phyloP scores from a whole-genome alignment of 78 protist species.

The Andalucia godoyi region DNA sequence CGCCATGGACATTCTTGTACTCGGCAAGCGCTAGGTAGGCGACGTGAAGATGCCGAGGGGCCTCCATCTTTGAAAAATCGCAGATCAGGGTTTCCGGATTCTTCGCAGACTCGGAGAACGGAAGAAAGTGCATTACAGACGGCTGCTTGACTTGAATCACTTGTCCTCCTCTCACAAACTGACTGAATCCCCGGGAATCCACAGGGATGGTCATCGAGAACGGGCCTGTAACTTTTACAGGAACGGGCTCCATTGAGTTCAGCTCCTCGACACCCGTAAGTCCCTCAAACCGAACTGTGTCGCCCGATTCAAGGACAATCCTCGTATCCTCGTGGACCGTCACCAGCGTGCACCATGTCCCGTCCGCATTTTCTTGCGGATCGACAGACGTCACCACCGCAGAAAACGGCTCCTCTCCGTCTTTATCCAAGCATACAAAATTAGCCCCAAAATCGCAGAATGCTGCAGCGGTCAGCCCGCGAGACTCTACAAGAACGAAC shows the following conservation, averaged over 20 bases:
- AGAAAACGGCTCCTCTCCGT: slow-evolving; percentile 28
- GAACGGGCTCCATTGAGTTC: background rate
- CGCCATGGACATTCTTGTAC: background rate
- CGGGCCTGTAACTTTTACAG: background rate
- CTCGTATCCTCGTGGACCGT: background rate
- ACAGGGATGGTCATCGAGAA: background rate
- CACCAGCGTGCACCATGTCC: background rate
- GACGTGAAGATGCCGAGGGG: slow-evolving; percentile 9
- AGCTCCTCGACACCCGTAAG: background rate
- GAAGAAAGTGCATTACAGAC: background rate
- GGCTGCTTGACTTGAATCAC: slow-evolving; percentile 12
- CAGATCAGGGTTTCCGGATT: background rate
- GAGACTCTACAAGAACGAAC: slow-evolving; percentile 11
- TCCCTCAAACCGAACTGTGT: slow-evolving; percentile 2
- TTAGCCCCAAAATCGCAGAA: slow-evolving; percentile 48
- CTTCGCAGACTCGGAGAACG: background rate
- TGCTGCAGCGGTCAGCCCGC: slow-evolving; percentile 30
- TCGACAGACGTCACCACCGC: slow-evolving; percentile 12
- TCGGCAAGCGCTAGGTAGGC: background rate
- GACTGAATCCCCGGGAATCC: background rate
- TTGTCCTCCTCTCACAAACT: background rate
- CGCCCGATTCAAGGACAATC: slow-evolving; percentile 10
- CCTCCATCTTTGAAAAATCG: slow-evolving; percentile 6
- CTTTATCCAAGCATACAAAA: slow-evolving; percentile 10
- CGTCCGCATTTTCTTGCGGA: no score